Evolutionary conservation across 805 yeast genomes (phyloP), one percentile per base, ranked within the genome.

Genomic region (Komagataella phaffii): DNA sequence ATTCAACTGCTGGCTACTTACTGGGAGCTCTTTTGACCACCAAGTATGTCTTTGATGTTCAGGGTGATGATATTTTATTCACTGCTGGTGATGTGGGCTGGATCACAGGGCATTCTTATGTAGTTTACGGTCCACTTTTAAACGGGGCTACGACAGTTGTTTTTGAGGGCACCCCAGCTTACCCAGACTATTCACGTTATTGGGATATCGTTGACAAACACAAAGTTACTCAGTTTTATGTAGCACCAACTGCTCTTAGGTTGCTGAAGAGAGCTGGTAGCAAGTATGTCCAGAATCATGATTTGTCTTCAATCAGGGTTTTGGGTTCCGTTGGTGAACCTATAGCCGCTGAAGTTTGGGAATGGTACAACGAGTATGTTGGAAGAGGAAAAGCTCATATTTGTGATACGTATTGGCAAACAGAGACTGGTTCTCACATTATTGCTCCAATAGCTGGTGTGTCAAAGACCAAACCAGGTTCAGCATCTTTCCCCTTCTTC

Each of bases 71-170:
- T 63, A 72, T 80, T 12, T 73, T 86, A 53, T 86, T 86, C 74
- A 85, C 93, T 17, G 93, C 95, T 30, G 95, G 93, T 64, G 95
- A 86, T 69, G 84, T 86, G 51, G 95, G 95, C 61, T 86, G 95
- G 95, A 84, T 86, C 61, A 86, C 95, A 6, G 95, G 95, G 53
- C 95, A 86, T 69, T 76, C 93, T 8, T 86, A 86, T 61, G 89
- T 81, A 17, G 78, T 85, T 49, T 86, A 86, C 64, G 95, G 95
- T 52, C 95, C 95, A 44, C 72, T 86, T 63, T 65, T 77, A 30
- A 73, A 77, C 58, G 95, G 95, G 64, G 81, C 85, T 52, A 81
- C 95, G 36, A 80, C 93, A 18, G 76, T 86, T 47, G 85, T 86
- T 43, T 86, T 84, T 63, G 95, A 86, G 71, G 90, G 91, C 57